phyloP scores from a whole-genome alignment of 768 basidiomycete species.

The Lactarius psammicola region DNA sequence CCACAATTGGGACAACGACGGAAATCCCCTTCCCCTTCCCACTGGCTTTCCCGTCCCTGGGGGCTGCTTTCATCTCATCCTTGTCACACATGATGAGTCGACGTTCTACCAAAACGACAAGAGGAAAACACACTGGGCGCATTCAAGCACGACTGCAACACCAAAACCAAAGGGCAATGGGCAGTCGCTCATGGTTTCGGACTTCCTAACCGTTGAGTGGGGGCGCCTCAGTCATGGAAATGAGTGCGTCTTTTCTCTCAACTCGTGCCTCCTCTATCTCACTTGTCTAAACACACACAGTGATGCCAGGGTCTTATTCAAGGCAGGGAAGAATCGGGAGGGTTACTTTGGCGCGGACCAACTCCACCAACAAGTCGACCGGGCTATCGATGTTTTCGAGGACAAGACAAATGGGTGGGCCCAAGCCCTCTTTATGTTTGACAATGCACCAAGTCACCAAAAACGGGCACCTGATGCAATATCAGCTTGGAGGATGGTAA shows the following conservation, averaged over 20 bases:
- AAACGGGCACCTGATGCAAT: conserved; percentile 29
- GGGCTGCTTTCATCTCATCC: no score
- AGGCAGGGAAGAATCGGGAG: conserved; percentile 37
- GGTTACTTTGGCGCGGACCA: conserved; percentile 34
- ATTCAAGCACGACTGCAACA: no score
- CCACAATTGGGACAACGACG: conserved; percentile 13
- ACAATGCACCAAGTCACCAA: conserved; percentile 35
- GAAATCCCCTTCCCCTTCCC: no score
- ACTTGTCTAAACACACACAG: background rate
- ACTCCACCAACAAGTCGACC: conserved; percentile 28
- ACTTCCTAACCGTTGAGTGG: conserved; percentile 38
- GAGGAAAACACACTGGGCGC: no score
- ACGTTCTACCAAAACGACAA: no score
- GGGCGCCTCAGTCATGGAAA: conserved; percentile 32
- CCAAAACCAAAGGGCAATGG: conserved; percentile 9
- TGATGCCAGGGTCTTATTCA: conserved; percentile 31
- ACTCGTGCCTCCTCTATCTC: no score
- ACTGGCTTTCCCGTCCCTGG: no score
- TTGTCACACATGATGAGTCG: no score
- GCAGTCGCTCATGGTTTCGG: conserved; percentile 23
- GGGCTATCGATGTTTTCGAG: conserved; percentile 37
- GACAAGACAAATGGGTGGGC: conserved; percentile 31
- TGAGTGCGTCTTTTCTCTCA: conserved; percentile 21
- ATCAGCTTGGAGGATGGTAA: background rate
- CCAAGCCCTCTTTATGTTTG: conserved; percentile 33